Percentiles rank a stretch among this genome's conserved stretches.
phyloP scores from a whole-genome alignment of 768 basidiomycete species.

The Tulasnella sp. region DNA sequence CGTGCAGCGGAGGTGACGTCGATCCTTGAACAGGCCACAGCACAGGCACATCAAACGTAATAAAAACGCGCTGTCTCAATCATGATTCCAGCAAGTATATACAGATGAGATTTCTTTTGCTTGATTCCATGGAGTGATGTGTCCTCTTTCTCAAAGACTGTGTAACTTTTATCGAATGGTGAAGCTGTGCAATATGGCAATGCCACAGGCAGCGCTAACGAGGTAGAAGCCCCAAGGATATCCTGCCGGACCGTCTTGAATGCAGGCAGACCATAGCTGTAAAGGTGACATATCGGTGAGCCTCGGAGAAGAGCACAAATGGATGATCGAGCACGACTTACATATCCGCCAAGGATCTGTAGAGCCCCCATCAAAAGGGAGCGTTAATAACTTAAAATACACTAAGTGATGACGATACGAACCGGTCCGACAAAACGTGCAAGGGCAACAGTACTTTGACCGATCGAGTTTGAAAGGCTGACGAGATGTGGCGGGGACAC shows the following conservation, averaged over 20 bases:
- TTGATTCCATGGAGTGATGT: neutral
- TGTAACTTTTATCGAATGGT: conserved; percentile 42
- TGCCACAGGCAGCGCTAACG: conserved; percentile 47
- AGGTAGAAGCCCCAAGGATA: conserved; percentile 65
- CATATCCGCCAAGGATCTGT: conserved; percentile 63
- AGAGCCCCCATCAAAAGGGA: neutral
- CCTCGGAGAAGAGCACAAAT: neutral
- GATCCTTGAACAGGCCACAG: neutral
- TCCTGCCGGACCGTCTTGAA: conserved; percentile 53
- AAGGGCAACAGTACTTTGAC: conserved; percentile 89
- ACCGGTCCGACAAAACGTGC: conserved; percentile 80
- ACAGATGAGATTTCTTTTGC: neutral
- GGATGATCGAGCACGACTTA: conserved; percentile 27
- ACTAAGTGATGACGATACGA: conserved; percentile 16
- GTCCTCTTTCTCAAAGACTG: neutral
- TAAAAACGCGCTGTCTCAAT: neutral
- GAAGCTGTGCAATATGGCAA: conserved; percentile 60
- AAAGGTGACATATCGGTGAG: conserved; percentile 6
- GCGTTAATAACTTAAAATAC: neutral
- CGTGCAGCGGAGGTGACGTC: neutral
- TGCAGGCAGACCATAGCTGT: conserved; percentile 62
- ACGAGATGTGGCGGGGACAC: conserved; percentile 87
- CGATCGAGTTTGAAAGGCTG: conserved; percentile 88
- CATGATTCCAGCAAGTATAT: neutral
- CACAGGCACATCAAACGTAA: neutral